Base-by-base conservation (phyloP, 257 asterid genomes). In the Striga asiatica region DNA sequence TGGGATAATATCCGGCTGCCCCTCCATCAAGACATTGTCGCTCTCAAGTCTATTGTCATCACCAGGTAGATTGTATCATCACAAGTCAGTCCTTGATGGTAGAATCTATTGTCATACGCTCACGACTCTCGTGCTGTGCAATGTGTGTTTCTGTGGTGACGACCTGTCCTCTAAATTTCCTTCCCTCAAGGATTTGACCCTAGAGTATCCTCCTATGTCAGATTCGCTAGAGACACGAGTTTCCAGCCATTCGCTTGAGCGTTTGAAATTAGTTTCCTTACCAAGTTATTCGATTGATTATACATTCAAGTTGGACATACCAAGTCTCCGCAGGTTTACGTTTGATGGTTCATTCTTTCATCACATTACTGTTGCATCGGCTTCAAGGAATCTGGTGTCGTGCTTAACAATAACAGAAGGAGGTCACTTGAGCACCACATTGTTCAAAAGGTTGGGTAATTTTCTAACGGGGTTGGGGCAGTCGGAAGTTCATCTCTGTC, bases 291-390 rank as follows among this genome's bases (percentile, higher is more conserved):
- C 7, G 56, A 57, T n/a, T n/a, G n/a, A n/a, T n/a, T n/a, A n/a
- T n/a, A n/a, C n/a, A n/a, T n/a, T 3, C 20, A 43, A 37, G 10
- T 23, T 65, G 48, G 58, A 56, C 38, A 65, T 58, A 24, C 65
- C 65, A 18, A 56, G 45, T 38, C 12, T 38, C 13, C 16, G 18
- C 5, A 38, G 13, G 46, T 38, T 38, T n/a, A 38, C 46, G 19
- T 11, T 52, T 14, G 9, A 12, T 11, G 23, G 28, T 8, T 3
- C 31, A 6, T 64, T 9, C 63, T 56, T n/a, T n/a, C n/a, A n/a
- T n/a, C n/a, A n/a, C 2, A 3, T 64, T 12, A 54, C 42, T 32
- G 10, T 55, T 21, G n/a, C 11, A 13, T 4, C 55, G 23, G 13
- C 45, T n/a, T n/a, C 5, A 11, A n/a, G 17, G 19, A 6, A n/a